Percentiles rank a stretch among this genome's conserved stretches.
Conservation (phyloP, 2,329 filamentous ascomycete genomes). For the Clarireedia hainanense region DNA sequence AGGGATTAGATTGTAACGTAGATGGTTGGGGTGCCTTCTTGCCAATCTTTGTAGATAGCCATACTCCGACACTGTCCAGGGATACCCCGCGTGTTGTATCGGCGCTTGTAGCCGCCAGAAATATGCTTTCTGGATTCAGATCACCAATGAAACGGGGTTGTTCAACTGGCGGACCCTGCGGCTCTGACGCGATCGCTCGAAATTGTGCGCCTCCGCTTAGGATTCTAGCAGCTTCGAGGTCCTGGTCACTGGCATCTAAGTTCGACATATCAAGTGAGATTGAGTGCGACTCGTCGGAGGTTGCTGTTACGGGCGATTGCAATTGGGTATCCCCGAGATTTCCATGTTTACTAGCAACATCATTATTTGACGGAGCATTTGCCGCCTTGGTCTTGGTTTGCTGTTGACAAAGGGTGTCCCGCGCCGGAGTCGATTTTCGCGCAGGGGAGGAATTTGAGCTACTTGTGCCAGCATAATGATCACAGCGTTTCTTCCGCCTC, state of each 20-base stretch:
- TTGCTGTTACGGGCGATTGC: background rate
- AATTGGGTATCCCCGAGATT: background rate
- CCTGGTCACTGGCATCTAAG: constrained; percentile 5
- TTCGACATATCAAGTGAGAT: background rate
- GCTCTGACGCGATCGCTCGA: background rate
- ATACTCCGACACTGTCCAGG: constrained; percentile 48
- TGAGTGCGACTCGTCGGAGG: background rate
- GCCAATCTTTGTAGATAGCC: constrained; percentile 33
- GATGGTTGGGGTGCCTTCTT: background rate
- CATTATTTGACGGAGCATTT: too few species aligned
- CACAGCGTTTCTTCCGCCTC: constrained; percentile 32
- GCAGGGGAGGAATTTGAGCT: background rate
- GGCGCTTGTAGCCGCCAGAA: constrained; percentile 45
- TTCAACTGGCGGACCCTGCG: background rate
- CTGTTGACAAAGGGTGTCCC: background rate
- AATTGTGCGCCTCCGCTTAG: constrained; percentile 3
- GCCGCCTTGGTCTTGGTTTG: background rate
- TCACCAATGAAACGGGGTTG: constrained; percentile 46
- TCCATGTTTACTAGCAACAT: background rate
- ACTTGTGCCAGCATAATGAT: constrained; percentile 28
- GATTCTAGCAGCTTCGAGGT: constrained; percentile 9
- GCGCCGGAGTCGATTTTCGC: background rate
- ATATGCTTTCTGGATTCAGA: constrained; percentile 52
- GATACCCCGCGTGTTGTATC: constrained; percentile 32
- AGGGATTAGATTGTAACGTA: constrained; percentile 7